These are phyloP conservation scores for Lactifluus hygrophoroides DNA, from an alignment of 768 basidiomycete genomes.

Conservation along the genomic window DNA sequence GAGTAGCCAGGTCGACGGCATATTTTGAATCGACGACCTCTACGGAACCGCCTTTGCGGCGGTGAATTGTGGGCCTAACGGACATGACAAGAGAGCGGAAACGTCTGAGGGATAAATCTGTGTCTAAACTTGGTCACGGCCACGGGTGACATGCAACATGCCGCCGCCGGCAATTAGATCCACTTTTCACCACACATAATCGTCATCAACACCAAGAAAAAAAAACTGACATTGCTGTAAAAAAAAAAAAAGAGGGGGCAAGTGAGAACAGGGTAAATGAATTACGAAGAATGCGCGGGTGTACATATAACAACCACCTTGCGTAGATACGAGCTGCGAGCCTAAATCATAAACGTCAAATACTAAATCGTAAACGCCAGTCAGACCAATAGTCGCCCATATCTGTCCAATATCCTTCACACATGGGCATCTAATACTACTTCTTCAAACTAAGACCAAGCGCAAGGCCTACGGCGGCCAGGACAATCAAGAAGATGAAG, in stretches of 20 bases:
- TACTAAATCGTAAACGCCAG: slow-evolving; percentile 11
- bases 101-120: too few species aligned
- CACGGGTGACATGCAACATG: too few species aligned
- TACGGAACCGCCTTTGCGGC: slow-evolving; percentile 45
- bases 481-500: slow-evolving; percentile 45
- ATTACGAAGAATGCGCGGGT: slow-evolving; percentile 7
- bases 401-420: slow-evolving; percentile 1
- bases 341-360: slow-evolving; percentile 9
- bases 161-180: too few species aligned
- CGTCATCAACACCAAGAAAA: background rate
- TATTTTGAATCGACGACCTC: slow-evolving; percentile 76
- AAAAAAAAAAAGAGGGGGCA: background rate
- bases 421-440: slow-evolving; percentile 8
- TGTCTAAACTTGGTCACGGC: too few species aligned
- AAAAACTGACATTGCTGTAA: background rate
- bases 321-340: slow-evolving; percentile 1
- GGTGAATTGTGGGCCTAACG: slow-evolving; percentile 17
- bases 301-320: background rate
- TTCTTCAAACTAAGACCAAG: slow-evolving; percentile 37
- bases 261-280: background rate
- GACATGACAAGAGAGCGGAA: slow-evolving; percentile 1
- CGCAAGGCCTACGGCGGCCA: slow-evolving; percentile 50
- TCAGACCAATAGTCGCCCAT: background rate
- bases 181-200: background rate
- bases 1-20: slow-evolving; percentile 80